These are phyloP conservation scores for Gynostemma pentaphyllum DNA, from an alignment of 306 rosid species.

Conservation along the genomic window DNA sequence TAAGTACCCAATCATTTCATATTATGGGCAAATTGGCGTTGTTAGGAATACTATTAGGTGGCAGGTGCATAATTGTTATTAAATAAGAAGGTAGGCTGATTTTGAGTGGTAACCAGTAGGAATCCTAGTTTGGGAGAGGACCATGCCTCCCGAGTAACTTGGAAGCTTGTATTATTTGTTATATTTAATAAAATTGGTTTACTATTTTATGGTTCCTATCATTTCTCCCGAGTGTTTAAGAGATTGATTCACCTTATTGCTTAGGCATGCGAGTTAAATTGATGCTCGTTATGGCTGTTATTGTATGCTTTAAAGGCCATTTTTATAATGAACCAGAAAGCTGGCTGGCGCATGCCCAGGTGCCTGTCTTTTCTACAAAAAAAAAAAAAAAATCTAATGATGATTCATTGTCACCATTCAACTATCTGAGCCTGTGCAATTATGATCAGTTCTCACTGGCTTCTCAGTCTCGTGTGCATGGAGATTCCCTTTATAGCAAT, in stretches of 20 bases:
- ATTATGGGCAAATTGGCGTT: background rate
- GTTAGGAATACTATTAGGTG: too few species aligned
- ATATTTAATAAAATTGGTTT: too few species aligned
- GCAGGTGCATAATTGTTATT: too few species aligned
- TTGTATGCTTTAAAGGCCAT: background rate
- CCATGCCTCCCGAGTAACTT: too few species aligned
- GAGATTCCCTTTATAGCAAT: background rate
- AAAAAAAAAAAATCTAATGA: background rate
- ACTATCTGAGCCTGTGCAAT: background rate
- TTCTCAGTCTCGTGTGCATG: background rate
- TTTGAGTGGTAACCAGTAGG: too few species aligned
- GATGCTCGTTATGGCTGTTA: background rate
- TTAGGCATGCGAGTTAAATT: background rate
- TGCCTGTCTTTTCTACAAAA: background rate
- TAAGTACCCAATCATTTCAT: background rate
- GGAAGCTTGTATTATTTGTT: too few species aligned
- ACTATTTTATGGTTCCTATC: too few species aligned
- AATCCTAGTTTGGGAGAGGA: too few species aligned
- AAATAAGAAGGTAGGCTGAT: too few species aligned
- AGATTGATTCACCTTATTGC: background rate
- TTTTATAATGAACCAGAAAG: background rate
- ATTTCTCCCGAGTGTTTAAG: too few species aligned
- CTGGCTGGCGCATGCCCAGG: background rate
- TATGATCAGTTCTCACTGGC: background rate
- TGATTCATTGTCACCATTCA: background rate